Evolutionary conservation across 2,329 filamentous ascomycete species (phyloP).

Genomic region (Trichoderma aggressivum): DNA sequence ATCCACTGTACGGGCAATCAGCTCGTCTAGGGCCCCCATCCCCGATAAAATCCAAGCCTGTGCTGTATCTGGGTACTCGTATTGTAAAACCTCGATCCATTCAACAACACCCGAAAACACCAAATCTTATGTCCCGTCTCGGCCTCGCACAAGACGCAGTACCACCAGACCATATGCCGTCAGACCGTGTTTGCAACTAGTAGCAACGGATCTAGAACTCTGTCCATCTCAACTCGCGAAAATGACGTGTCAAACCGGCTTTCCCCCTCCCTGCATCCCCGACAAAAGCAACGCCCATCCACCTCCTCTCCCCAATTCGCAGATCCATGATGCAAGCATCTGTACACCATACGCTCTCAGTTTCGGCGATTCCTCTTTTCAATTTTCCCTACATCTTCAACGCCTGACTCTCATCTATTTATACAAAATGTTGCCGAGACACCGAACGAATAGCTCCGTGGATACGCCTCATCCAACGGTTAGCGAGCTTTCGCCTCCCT

Average conservation of each 20-base stretch:
- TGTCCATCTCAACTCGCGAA: not conserved
- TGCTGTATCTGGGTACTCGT: not conserved
- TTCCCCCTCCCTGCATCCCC: not conserved
- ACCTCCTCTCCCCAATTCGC: not conserved
- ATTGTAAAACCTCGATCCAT: not conserved
- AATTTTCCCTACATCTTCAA: not conserved
- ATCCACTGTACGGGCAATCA: not conserved
- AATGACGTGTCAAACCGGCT: constrained; percentile 1
- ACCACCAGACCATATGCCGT: not conserved
- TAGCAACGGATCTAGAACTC: not conserved
- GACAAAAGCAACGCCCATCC: not conserved
- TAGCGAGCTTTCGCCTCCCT: not conserved
- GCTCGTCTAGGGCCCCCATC: not conserved
- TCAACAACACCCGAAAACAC: not conserved
- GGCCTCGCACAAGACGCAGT: not conserved
- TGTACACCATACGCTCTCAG: not conserved
- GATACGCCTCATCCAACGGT: not conserved
- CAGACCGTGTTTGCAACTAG: not conserved
- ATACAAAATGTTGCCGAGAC: not conserved
- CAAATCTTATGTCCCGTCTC: constrained; percentile 9
- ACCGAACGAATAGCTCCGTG: not conserved
- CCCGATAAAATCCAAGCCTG: not conserved
- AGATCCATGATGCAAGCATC: not conserved
- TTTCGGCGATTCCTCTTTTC: too few relatives aligned
- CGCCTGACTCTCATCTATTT: not conserved